Percentiles rank a stretch among this genome's conserved stretches.
Evolutionary conservation across 2,329 filamentous ascomycete species (phyloP).

Genomic region (Trichoderma koningiopsis): DNA sequence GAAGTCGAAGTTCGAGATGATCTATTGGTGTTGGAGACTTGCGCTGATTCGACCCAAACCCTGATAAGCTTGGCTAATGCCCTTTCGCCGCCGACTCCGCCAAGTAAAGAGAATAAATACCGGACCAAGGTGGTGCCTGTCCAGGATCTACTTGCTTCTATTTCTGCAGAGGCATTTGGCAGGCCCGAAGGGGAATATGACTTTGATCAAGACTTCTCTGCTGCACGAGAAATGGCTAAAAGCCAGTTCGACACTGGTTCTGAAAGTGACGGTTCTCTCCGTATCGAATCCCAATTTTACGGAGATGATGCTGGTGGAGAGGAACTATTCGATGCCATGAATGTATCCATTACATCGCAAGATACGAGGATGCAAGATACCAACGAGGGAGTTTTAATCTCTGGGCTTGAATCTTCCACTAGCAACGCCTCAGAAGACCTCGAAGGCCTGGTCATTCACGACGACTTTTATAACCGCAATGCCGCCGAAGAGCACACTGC

Average conservation of each 20-base stretch:
- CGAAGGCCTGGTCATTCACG: constrained; percentile 69
- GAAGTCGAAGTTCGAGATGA: constrained; percentile 84
- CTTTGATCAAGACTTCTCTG: constrained; percentile 64
- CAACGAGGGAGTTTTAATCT: constrained; percentile 42
- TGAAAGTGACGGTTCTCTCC: constrained; percentile 41
- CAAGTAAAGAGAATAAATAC: constrained; percentile 82
- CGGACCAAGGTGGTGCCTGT: constrained; percentile 84
- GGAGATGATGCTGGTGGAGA: constrained; percentile 48
- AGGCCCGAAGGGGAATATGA: constrained; percentile 62
- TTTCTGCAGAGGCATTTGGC: constrained; percentile 82
- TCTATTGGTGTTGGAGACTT: constrained; percentile 87
- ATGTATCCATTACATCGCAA: constrained; percentile 36
- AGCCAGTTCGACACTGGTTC: constrained; percentile 39
- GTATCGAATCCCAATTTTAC: constrained; percentile 52
- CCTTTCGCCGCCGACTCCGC: constrained; percentile 78
- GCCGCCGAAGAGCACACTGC: constrained; percentile 65
- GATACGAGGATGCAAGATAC: constrained; percentile 41
- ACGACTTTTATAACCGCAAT: constrained; percentile 73
- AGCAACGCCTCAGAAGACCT: constrained; percentile 53
- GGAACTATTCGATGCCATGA: constrained; percentile 52
- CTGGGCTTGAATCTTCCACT: constrained; percentile 35
- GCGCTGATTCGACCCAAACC: constrained; percentile 95
- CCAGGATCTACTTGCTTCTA: constrained; percentile 84
- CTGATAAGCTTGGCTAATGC: constrained; percentile 78
- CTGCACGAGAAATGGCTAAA: constrained; percentile 53